Percentiles rank a stretch among this genome's conserved stretches.
phyloP scores from a whole-genome alignment of 495 filamentous ascomycete species.

The Aspergillus haitiensis region DNA sequence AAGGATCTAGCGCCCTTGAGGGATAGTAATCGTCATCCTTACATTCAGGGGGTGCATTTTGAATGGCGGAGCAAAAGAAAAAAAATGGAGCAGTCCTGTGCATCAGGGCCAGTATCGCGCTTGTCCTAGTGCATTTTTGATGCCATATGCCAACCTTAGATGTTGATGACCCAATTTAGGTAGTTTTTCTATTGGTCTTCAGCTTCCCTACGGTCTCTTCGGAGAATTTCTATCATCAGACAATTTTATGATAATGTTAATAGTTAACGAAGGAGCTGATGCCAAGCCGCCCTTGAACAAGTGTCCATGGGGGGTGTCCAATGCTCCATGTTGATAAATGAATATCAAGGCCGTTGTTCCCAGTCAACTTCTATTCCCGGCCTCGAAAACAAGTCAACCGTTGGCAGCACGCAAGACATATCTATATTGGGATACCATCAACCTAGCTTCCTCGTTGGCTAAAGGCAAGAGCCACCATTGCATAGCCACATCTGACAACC shows the following conservation, averaged over 20 bases:
- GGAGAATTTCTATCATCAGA: background rate
- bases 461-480: constrained; percentile 19
- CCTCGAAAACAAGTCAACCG: background rate
- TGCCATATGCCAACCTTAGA: background rate
- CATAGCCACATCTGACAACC: constrained; percentile 32
- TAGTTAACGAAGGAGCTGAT: constrained; percentile 1
- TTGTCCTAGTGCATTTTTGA: background rate
- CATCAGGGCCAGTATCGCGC: background rate
- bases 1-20: constrained; percentile 9
- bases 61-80: constrained; percentile 5
- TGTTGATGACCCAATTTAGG: background rate
- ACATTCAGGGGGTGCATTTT: background rate
- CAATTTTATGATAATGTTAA: constrained; percentile 1
- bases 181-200: background rate
- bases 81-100: background rate
- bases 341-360: background rate
- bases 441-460: constrained; percentile 20
- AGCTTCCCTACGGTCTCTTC: constrained; percentile 9
- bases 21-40: background rate
- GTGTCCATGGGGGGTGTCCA: background rate
- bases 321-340: background rate
- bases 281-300: background rate
- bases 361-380: background rate
- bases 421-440: constrained; percentile 4
- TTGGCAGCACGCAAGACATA: constrained; percentile 7